phyloP scores from a whole-genome alignment of 1,139 yeast species.

The Geotrichum europaeum region DNA sequence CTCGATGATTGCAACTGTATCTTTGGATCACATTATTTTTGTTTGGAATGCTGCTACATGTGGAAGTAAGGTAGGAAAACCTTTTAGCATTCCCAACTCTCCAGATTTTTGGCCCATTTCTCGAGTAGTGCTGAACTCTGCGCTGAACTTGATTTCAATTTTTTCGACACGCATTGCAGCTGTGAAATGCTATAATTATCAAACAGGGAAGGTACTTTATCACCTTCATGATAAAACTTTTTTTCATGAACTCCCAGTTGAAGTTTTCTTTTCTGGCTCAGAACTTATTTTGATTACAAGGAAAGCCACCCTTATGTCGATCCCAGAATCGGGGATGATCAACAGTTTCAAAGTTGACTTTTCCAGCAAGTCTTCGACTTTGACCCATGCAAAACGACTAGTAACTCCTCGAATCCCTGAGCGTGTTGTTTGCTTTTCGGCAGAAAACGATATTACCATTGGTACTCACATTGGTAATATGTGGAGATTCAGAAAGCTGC shows the following conservation, averaged over 20 bases:
- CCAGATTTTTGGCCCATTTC: constrained; percentile 64
- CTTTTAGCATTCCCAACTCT: constrained; percentile 40
- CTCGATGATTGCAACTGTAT: constrained; percentile 58
- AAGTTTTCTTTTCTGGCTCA: constrained; percentile 23
- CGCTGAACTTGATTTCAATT: constrained; percentile 55
- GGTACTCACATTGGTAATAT: constrained; percentile 59
- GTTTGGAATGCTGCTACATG: constrained; percentile 65
- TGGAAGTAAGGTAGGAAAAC: constrained; percentile 25
- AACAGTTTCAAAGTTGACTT: constrained; percentile 14
- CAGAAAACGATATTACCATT: constrained; percentile 49
- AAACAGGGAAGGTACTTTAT: constrained; percentile 14
- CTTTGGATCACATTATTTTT: constrained; percentile 62
- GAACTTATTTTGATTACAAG: constrained; percentile 24
- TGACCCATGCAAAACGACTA: constrained; percentile 50
- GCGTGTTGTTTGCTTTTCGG: constrained; percentile 54
- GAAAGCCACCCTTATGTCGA: constrained; percentile 20
- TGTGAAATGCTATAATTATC: constrained; percentile 23
- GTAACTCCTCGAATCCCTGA: constrained; percentile 71
- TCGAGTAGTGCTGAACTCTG: constrained; percentile 52
- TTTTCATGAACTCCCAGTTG: constrained; percentile 19
- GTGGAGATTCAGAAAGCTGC: constrained; percentile 55
- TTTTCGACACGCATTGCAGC: constrained; percentile 36
- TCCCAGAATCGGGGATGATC: constrained; percentile 21
- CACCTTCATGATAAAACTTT: constrained; percentile 17
- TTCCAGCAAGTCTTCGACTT: constrained; percentile 21